These are phyloP conservation scores for Dentipellis fragilis DNA, from an alignment of 768 basidiomycete genomes.

Conservation along the genomic window DNA sequence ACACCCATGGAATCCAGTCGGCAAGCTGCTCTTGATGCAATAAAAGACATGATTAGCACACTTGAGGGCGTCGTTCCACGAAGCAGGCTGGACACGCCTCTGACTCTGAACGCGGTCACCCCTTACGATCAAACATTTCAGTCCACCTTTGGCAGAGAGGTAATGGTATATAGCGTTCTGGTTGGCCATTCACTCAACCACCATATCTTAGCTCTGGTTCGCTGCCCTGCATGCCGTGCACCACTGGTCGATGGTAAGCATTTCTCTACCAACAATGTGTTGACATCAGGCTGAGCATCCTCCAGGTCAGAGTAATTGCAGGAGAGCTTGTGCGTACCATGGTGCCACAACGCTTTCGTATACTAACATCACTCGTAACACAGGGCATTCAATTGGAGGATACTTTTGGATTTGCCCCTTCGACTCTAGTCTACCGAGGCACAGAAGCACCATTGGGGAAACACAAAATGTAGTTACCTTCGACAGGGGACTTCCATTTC, in stretches of 20 bases:
- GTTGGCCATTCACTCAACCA: neutral
- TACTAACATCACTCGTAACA: neutral
- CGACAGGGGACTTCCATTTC: neutral
- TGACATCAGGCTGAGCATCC: slow-evolving; percentile 7
- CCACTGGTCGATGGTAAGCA: slow-evolving; percentile 80
- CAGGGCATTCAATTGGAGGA: slow-evolving; percentile 61
- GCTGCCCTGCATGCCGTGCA: slow-evolving; percentile 79
- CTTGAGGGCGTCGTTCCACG: slow-evolving; percentile 44
- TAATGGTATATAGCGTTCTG: slow-evolving; percentile 16
- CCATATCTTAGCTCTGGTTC: slow-evolving; percentile 65
- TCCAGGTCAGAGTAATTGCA: slow-evolving; percentile 70
- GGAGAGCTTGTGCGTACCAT: slow-evolving; percentile 58
- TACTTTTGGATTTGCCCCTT: slow-evolving; percentile 82
- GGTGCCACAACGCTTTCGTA: no score
- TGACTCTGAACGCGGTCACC: slow-evolving; percentile 73
- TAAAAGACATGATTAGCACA: slow-evolving; percentile 44
- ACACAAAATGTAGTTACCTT: slow-evolving; percentile 26
- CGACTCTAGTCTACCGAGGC: slow-evolving; percentile 70
- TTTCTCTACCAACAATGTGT: neutral
- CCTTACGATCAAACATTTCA: slow-evolving; percentile 66
- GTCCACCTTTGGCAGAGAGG: slow-evolving; percentile 80
- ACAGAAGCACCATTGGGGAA: slow-evolving; percentile 53
- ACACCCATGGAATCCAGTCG: slow-evolving; percentile 76
- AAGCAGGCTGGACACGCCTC: slow-evolving; percentile 39
- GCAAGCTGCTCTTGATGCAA: slow-evolving; percentile 44